Evolutionary conservation across 306 rosid species (phyloP), one percentile per base, ranked within the genome.

Genomic region (Fagus crenata): DNA sequence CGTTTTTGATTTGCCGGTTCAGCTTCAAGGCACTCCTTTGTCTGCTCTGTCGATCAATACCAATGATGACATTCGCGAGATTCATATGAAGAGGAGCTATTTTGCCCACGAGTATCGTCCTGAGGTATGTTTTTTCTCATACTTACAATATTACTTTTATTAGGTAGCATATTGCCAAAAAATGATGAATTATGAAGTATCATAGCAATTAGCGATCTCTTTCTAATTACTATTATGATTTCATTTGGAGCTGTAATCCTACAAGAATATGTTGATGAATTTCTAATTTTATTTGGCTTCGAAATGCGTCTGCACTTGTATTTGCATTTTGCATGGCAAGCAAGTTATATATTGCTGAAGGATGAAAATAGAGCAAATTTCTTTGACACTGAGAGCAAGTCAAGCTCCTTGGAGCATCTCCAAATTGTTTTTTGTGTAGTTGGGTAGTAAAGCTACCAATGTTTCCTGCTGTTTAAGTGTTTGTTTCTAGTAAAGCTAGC

Each of bases 41-140:
- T 22, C 28, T 22, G 97, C 97, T 71, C 88, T 93, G 69, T 83
- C 88, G 67, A 89, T 93, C 58, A 80, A 83, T 78, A 91, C 97
- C 64, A 87, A 90, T 74, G 77, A 90, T 74, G 77, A 90, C 22
- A 93, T 93, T 81, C 98, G 97, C 37, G 91, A 89, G 88, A 93
- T 97, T 49, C 96, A 93, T 80, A 97, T 93, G 40, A 93, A 93
- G 56, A 80, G 97, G 97, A 93, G 87, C 91, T 93, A 79, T 80
- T 93, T 93, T 67, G 97, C 97, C 6, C 97, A 93, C 87, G 98
- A 93, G 83, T 96, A 93, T 6, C 97, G 91, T 53, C 97, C 97
- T 49, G 87, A 49, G 96, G 98, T 93, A 80, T 64, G 81, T 59
- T 69, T 85, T 65, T 14, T 40, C 53, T 22, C 28, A 67, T 71